phyloP scores from a whole-genome alignment of 2,329 filamentous ascomycete species.

The Botrytis elliptica region DNA sequence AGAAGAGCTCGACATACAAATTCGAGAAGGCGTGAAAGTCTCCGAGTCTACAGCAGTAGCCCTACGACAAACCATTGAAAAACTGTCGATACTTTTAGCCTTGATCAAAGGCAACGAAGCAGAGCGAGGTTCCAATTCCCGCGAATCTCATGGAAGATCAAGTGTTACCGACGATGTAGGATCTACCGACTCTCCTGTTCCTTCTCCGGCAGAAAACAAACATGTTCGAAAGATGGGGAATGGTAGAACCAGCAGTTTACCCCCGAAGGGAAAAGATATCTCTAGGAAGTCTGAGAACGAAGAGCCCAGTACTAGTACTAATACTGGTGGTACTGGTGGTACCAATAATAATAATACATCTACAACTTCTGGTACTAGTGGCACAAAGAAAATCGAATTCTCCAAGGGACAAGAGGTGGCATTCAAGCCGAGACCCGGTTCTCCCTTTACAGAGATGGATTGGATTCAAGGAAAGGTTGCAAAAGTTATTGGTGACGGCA shows the following conservation, averaged over 20 bases:
- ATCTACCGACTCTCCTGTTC: constrained; percentile 36
- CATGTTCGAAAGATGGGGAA: constrained; percentile 33
- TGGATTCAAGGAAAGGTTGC: constrained; percentile 80
- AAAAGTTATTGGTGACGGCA: constrained; percentile 71
- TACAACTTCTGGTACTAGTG: constrained; percentile 17
- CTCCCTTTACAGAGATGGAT: constrained; percentile 51
- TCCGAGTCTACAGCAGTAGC: constrained; percentile 33
- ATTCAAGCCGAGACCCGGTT: constrained; percentile 58
- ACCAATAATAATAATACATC: neutral
- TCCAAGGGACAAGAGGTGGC: constrained; percentile 63
- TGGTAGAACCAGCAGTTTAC: constrained; percentile 36
- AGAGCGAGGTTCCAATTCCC: constrained; percentile 27
- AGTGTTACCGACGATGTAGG: constrained; percentile 36
- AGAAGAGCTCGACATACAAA: constrained; percentile 26
- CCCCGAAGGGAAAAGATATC: constrained; percentile 32
- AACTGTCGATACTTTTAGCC: constrained; percentile 25
- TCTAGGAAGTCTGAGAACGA: constrained; percentile 30
- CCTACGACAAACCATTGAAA: constrained; percentile 18
- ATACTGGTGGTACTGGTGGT: constrained; percentile 26
- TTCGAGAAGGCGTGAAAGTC: constrained; percentile 36
- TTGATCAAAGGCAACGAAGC: constrained; percentile 32
- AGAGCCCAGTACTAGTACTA: constrained; percentile 29
- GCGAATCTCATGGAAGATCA: constrained; percentile 33
- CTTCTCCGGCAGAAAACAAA: constrained; percentile 37
- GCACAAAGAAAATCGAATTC: constrained; percentile 53